Percentiles rank a stretch among this genome's conserved stretches.
These are phyloP conservation scores for Ophiocordyceps camponoti-leonardi DNA, from an alignment of 2,329 filamentous ascomycete species.

Conservation along the genomic window DNA sequence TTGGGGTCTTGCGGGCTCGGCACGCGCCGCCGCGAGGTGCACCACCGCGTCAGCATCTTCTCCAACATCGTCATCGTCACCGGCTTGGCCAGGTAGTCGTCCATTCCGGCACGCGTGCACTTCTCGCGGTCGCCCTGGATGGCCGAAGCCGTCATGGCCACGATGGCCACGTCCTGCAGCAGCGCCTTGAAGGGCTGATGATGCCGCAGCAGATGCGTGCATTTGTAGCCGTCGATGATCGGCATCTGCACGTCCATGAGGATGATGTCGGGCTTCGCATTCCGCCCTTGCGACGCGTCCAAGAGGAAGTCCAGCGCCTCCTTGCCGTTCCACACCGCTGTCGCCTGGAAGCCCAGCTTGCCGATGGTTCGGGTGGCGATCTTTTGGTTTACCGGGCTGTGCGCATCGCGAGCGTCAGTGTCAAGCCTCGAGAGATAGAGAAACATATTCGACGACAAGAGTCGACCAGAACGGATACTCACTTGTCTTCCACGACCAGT, in stretches of 20 bases:
- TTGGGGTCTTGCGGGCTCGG: background rate
- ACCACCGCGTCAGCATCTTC: background rate
- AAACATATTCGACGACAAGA: no score
- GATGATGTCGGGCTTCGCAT: conserved; percentile 65
- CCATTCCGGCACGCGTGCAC: conserved; percentile 91
- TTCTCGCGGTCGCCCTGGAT: conserved; percentile 92
- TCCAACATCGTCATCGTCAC: conserved; percentile 25
- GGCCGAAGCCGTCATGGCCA: conserved; percentile 91
- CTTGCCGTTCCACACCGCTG: conserved; percentile 77
- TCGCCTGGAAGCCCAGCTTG: conserved; percentile 62
- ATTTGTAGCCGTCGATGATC: conserved; percentile 80
- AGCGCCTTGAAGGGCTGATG: conserved; percentile 48
- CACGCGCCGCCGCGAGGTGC: background rate
- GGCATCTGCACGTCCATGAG: conserved; percentile 98
- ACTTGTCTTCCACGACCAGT: conserved; percentile 49
- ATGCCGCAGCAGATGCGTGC: conserved; percentile 64
- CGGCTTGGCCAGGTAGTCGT: conserved; percentile 79
- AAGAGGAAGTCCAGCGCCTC: conserved; percentile 76
- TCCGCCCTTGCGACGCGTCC: conserved; percentile 48
- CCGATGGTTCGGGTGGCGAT: conserved; percentile 84
- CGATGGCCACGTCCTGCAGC: conserved; percentile 73
- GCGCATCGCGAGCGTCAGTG: conserved; percentile 70
- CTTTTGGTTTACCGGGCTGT: conserved; percentile 87
- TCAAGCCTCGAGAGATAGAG: no score
- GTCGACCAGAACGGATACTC: conserved; percentile 59